Conservation (phyloP, 208 protist species). For the Wallacemonas sp. region DNA sequence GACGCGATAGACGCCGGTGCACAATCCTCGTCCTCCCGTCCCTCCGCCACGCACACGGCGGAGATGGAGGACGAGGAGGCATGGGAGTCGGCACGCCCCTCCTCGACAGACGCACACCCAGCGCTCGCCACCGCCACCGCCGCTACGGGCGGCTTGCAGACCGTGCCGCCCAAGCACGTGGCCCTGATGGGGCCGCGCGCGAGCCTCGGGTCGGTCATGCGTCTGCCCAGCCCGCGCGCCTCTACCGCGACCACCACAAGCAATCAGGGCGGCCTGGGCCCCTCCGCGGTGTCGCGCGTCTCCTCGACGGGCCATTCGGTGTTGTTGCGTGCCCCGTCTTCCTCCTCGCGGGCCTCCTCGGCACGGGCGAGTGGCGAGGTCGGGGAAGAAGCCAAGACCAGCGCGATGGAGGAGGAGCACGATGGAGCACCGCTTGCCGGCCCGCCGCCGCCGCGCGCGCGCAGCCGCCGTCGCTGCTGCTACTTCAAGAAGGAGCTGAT, state of each 20-base stretch:
- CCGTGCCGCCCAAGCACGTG: constrained; percentile 8
- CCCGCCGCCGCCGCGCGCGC: not conserved
- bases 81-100: not conserved
- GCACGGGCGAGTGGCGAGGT: not conserved
- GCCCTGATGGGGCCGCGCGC: not conserved
- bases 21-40: constrained; percentile 1
- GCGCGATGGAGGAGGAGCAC: not conserved
- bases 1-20: no score
- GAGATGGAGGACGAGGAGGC: not conserved
- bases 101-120: not conserved
- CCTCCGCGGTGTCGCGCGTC: not conserved
- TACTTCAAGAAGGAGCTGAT: constrained; percentile 14
- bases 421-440: not conserved
- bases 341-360: not conserved
- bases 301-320: not conserved
- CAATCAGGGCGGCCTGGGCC: not conserved
- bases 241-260: not conserved
- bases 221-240: constrained; percentile 6
- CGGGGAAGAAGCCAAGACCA: not conserved
- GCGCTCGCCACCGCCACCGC: not conserved
- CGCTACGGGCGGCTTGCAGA: not conserved
- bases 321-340: not conserved
- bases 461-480: not conserved
- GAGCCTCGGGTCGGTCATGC: not conserved
- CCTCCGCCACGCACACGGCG: not conserved